phyloP scores from a whole-genome alignment of 106 monocot species.

The Platanthera zijinensis region DNA sequence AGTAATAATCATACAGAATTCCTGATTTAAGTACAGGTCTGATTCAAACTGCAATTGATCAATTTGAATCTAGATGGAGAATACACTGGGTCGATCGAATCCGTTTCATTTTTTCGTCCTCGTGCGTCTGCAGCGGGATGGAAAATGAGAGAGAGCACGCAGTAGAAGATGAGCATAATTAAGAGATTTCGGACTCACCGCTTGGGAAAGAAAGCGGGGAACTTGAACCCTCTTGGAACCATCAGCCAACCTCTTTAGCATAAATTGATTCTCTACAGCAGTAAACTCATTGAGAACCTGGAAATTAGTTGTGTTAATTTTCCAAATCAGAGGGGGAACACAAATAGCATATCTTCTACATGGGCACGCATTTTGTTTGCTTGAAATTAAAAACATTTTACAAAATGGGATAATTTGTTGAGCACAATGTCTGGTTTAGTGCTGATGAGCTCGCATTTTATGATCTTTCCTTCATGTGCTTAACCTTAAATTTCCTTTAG shows the following conservation, averaged over 20 bases:
- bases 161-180: background rate
- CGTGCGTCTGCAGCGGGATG: conserved; percentile 8
- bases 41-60: background rate
- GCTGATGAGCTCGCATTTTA: no score
- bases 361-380: no score
- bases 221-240: conserved; percentile 79
- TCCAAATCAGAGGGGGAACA: no score
- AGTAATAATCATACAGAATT: background rate
- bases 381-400: no score
- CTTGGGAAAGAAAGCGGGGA: conserved; percentile 37
- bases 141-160: background rate
- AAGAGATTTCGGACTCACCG: conserved; percentile 20
- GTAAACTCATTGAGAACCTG: conserved; percentile 67
- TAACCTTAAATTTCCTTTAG: no score
- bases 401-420: no score
- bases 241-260: conserved; percentile 73
- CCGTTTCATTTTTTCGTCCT: conserved; percentile 29
- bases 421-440: no score
- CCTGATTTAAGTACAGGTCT: background rate
- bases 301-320: conserved; percentile 5
- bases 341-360: no score
- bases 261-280: conserved; percentile 28
- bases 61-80: conserved; percentile 15
- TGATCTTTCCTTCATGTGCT: no score
- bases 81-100: conserved; percentile 11